A percentile compares a stretch with the other conserved stretches of the same genome.
Conservation (phyloP, 2,329 filamentous ascomycete genomes). For the Xylaria sp. region DNA sequence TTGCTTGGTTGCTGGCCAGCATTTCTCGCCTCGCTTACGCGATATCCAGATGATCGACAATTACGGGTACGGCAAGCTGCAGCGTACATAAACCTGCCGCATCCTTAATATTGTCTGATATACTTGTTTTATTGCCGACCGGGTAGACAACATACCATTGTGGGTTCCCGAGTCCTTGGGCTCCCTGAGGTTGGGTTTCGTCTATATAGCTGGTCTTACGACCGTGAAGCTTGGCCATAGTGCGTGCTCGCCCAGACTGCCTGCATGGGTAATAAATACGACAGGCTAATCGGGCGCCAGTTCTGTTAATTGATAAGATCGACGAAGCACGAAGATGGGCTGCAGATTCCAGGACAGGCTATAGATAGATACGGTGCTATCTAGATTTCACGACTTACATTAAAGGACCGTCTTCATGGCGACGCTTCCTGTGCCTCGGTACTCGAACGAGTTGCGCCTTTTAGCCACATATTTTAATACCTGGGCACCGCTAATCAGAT, state of each 20-base stretch:
- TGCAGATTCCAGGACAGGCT: slow-evolving; percentile 6
- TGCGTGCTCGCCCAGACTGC: slow-evolving; percentile 13
- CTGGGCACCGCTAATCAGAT: slow-evolving; percentile 1
- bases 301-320: slow-evolving; percentile 9
- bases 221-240: slow-evolving; percentile 23
- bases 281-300: slow-evolving; percentile 5
- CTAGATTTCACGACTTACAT: not conserved
- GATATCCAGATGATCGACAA: slow-evolving; percentile 28
- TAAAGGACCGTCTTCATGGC: slow-evolving; percentile 10
- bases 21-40: slow-evolving; percentile 26
- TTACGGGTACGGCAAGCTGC: slow-evolving; percentile 35
- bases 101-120: slow-evolving; percentile 32
- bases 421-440: not conserved
- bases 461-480: not conserved
- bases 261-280: slow-evolving; percentile 16
- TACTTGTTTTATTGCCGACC: slow-evolving; percentile 18
- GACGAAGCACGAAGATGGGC: slow-evolving; percentile 11
- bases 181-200: slow-evolving; percentile 27
- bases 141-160: slow-evolving; percentile 24
- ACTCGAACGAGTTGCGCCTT: slow-evolving; percentile 3
- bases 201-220: slow-evolving; percentile 26
- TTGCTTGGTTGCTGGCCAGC: not conserved
- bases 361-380: not conserved
- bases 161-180: slow-evolving; percentile 30
- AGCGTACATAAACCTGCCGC: slow-evolving; percentile 34